Conservation (phyloP, 1,139 yeast species). For the Debaryomyces psychrophilus region DNA sequence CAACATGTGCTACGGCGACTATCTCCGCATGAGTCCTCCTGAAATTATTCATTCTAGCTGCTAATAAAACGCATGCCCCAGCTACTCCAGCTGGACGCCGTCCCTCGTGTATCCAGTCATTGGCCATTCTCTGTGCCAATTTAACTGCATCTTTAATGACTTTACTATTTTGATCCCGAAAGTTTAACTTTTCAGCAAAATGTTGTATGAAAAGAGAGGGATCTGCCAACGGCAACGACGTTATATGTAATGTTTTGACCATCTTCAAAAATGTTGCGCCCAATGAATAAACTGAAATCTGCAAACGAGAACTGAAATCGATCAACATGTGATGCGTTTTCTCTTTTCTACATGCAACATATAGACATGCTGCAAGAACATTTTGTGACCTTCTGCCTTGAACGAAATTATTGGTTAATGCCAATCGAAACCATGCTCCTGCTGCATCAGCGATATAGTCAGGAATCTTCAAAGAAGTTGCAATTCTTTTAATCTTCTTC, state of each 20-base stretch:
- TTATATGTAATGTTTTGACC: conserved; percentile 79
- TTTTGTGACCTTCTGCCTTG: conserved; percentile 95
- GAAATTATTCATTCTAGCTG: conserved; percentile 95
- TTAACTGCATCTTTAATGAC: conserved; percentile 87
- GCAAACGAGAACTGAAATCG: conserved; percentile 88
- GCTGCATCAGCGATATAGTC: conserved; percentile 88
- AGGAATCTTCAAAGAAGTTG: conserved; percentile 75
- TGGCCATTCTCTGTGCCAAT: conserved; percentile 86
- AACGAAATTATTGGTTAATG: conserved; percentile 84
- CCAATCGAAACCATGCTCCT: conserved; percentile 83
- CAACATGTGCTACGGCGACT: conserved; percentile 94
- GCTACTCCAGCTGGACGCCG: conserved; percentile 98
- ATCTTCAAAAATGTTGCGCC: conserved; percentile 94
- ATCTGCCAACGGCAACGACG: conserved; percentile 82
- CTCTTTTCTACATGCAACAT: conserved; percentile 90
- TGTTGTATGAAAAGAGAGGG: conserved; percentile 93
- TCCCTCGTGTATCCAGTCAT: conserved; percentile 96
- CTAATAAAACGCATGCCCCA: conserved; percentile 90
- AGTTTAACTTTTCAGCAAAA: conserved; percentile 84
- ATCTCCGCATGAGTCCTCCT: conserved; percentile 91
- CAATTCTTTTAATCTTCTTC: conserved; percentile 75
- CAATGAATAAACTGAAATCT: conserved; percentile 87
- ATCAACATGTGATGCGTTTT: conserved; percentile 93
- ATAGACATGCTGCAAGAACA: conserved; percentile 92
- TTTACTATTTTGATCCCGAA: conserved; percentile 69